Conservation (phyloP, 2,329 filamentous ascomycete species). For the Claviceps arundinis region DNA sequence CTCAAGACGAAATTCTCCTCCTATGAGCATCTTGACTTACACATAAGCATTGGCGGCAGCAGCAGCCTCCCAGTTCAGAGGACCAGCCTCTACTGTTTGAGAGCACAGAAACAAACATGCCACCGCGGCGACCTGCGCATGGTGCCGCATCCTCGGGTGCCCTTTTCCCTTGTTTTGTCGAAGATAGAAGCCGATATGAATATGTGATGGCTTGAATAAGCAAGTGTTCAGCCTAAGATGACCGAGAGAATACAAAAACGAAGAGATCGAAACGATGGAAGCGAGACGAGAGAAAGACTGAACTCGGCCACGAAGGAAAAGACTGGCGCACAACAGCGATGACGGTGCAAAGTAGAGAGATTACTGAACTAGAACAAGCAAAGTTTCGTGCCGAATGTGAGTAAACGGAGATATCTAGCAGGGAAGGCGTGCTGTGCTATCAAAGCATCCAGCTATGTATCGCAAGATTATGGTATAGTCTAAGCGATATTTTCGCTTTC, state of each 20-base stretch:
- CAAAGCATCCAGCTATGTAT: neutral
- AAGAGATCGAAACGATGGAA: neutral
- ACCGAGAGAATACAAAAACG: neutral
- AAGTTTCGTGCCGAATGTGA: neutral
- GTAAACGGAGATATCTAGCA: too few species aligned
- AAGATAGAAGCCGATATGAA: neutral
- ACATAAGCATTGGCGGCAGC: slow-evolving; percentile 7
- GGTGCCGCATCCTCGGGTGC: slow-evolving; percentile 1
- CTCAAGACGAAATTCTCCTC: neutral
- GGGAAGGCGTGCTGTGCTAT: neutral
- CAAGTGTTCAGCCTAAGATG: neutral
- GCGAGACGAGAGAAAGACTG: neutral
- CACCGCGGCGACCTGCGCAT: slow-evolving; percentile 9
- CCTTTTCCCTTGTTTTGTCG: neutral
- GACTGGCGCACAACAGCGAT: neutral
- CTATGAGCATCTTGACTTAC: slow-evolving; percentile 11
- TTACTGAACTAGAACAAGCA: neutral
- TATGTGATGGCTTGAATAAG: neutral
- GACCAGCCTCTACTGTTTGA: slow-evolving; percentile 21
- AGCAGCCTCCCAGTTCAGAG: slow-evolving; percentile 19
- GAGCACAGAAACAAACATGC: slow-evolving; percentile 16
- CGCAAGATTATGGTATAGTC: too few species aligned
- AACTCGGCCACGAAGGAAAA: neutral
- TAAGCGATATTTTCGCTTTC: too few species aligned
- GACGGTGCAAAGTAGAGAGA: neutral